Evolutionary conservation across 164 flowering plant genomes (phyloP).

Genomic region (Vitis rupestris): DNA sequence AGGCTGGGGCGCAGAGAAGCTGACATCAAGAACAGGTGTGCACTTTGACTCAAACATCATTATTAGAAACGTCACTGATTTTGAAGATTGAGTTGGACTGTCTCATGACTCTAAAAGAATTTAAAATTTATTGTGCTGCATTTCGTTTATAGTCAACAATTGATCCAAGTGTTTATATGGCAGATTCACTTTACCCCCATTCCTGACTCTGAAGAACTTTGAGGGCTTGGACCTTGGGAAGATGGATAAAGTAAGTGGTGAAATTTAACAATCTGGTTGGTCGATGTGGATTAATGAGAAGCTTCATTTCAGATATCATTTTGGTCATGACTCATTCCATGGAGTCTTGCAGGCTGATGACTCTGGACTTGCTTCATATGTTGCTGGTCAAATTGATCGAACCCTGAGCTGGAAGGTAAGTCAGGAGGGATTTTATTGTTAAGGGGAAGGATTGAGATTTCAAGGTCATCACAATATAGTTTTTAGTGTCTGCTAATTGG

Average conservation of each 20-base stretch:
- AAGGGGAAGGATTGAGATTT: neutral
- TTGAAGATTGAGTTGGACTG: neutral
- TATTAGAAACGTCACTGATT: neutral
- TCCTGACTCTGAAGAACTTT: conserved; percentile 58
- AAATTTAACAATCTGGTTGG: neutral
- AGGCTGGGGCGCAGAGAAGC: conserved; percentile 64
- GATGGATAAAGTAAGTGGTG: conserved; percentile 39
- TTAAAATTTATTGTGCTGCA: too few species aligned
- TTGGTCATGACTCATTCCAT: neutral
- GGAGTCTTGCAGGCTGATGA: conserved; percentile 37
- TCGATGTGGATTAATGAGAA: neutral
- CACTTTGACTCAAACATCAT: neutral
- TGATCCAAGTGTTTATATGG: neutral
- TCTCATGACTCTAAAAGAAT: neutral
- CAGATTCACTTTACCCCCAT: conserved; percentile 54
- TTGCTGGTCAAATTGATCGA: conserved; percentile 55
- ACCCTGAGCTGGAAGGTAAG: conserved; percentile 66
- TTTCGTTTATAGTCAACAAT: too few species aligned
- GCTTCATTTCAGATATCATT: neutral
- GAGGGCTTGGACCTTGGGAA: conserved; percentile 63
- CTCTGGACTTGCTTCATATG: conserved; percentile 67
- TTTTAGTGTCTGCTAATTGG: too few species aligned
- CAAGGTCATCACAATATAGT: neutral
- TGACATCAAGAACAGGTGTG: conserved; percentile 60
- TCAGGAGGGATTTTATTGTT: neutral